These are phyloP conservation scores for Flaveria trinervia DNA, from an alignment of 129 eudicot genomes.

Conservation along the genomic window DNA sequence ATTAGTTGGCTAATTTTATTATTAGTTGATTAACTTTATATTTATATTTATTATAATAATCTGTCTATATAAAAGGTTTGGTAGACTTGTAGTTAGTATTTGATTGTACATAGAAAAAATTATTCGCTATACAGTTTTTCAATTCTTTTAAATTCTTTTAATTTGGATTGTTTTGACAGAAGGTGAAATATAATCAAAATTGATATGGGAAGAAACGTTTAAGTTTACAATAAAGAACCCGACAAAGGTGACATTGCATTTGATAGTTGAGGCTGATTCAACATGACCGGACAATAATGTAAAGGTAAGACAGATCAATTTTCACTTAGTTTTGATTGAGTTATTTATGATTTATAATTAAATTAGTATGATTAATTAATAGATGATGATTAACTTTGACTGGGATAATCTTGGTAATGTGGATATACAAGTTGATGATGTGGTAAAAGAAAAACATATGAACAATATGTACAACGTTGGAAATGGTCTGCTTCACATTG, in stretches of 20 bases:
- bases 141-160: too few relatives aligned
- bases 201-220: slow-evolving; percentile 67
- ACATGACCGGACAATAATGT: slow-evolving; percentile 41
- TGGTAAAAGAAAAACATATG: slow-evolving; percentile 58
- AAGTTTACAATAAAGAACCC: slow-evolving; percentile 65
- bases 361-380: background rate
- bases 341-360: background rate
- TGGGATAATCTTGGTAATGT: slow-evolving; percentile 62
- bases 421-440: slow-evolving; percentile 55
- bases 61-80: too few relatives aligned
- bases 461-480: slow-evolving; percentile 57
- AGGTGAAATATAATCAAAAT: slow-evolving; percentile 50
- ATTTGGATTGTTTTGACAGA: slow-evolving; percentile 25
- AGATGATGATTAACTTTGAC: background rate
- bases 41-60: too few relatives aligned
- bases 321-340: background rate
- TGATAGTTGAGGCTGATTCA: slow-evolving; percentile 52
- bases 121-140: too few relatives aligned
- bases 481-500: slow-evolving; percentile 63
- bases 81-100: too few relatives aligned
- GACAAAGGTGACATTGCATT: slow-evolving; percentile 45
- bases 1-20: too few relatives aligned
- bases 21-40: too few relatives aligned
- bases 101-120: too few relatives aligned
- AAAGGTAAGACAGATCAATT: slow-evolving; percentile 37